Conservation (phyloP, 306 rosid species). For the Quercus parvula region DNA sequence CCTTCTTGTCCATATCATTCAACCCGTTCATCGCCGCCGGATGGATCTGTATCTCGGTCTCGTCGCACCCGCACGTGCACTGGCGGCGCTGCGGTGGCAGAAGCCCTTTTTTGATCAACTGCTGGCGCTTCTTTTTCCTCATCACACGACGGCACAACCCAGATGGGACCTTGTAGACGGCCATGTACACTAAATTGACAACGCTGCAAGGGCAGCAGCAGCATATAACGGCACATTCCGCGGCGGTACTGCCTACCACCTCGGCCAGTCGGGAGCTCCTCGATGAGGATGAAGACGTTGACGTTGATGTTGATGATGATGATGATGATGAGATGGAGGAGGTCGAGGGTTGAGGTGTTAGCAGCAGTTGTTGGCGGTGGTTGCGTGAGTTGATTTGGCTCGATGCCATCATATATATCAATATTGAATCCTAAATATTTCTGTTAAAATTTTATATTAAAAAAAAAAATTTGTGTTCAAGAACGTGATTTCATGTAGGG, state of each 20-base stretch:
- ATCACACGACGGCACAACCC: slow-evolving; percentile 46
- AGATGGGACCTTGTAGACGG: slow-evolving; percentile 73
- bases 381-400: slow-evolving; percentile 20
- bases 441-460: too few species aligned
- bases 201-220: slow-evolving; percentile 71
- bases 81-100: slow-evolving; percentile 12
- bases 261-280: slow-evolving; percentile 46
- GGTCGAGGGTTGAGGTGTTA: slow-evolving; percentile 14
- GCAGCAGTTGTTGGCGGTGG: slow-evolving; percentile 41
- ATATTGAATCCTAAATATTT: too few species aligned
- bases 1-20: background rate
- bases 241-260: slow-evolving; percentile 71
- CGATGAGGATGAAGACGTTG: background rate
- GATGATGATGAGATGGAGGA: background rate
- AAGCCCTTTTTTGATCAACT: slow-evolving; percentile 22
- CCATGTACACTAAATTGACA: slow-evolving; percentile 47
- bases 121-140: slow-evolving; percentile 23
- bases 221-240: slow-evolving; percentile 81
- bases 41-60: slow-evolving; percentile 29
- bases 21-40: background rate
- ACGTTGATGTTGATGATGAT: background rate
- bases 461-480: background rate
- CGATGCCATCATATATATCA: slow-evolving; percentile 23
- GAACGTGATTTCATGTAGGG: background rate
- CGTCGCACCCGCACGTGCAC: slow-evolving; percentile 33